A percentile compares a stretch with the other conserved stretches of the same genome.
These are phyloP conservation scores for Mycothermus thermophilus DNA, from an alignment of 495 filamentous ascomycete genomes.

Conservation along the genomic window DNA sequence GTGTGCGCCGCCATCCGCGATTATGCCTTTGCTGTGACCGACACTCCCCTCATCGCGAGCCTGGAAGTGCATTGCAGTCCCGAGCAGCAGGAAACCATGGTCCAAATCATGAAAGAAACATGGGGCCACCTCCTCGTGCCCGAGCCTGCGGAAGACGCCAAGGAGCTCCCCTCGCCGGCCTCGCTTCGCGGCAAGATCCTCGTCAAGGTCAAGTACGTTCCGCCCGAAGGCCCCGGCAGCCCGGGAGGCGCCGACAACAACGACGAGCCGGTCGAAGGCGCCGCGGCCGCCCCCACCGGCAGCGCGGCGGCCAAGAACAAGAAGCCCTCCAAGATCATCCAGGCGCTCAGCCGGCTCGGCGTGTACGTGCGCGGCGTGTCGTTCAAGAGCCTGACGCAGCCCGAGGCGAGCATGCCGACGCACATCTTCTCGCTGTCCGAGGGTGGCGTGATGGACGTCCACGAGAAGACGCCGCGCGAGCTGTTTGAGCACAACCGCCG, in stretches of 20 bases:
- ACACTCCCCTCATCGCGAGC: constrained; percentile 76
- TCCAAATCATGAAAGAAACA: constrained; percentile 69
- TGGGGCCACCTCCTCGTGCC: constrained; percentile 62
- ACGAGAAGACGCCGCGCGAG: constrained; percentile 41
- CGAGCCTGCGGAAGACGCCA: constrained; percentile 32
- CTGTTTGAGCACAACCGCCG: constrained; percentile 74
- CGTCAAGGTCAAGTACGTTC: constrained; percentile 73
- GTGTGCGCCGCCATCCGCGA: constrained; percentile 71
- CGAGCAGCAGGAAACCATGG: constrained; percentile 77
- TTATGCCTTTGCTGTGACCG: constrained; percentile 54
- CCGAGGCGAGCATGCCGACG: constrained; percentile 54
- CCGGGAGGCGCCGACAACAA: neutral
- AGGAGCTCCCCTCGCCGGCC: constrained; percentile 47
- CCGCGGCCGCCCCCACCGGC: constrained; percentile 8
- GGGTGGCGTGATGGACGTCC: constrained; percentile 55
- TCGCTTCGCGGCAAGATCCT: constrained; percentile 65
- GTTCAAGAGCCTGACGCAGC: constrained; percentile 53
- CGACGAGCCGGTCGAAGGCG: neutral
- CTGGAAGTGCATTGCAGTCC: constrained; percentile 72
- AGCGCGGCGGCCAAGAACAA: constrained; percentile 20
- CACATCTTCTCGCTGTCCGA: constrained; percentile 86
- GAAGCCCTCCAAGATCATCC: constrained; percentile 55
- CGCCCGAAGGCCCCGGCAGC: constrained; percentile 23
- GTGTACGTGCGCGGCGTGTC: constrained; percentile 72
- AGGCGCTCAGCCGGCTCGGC: constrained; percentile 57